Conservation (phyloP, 495 filamentous ascomycete species). For the Endocarpon pusillum region DNA sequence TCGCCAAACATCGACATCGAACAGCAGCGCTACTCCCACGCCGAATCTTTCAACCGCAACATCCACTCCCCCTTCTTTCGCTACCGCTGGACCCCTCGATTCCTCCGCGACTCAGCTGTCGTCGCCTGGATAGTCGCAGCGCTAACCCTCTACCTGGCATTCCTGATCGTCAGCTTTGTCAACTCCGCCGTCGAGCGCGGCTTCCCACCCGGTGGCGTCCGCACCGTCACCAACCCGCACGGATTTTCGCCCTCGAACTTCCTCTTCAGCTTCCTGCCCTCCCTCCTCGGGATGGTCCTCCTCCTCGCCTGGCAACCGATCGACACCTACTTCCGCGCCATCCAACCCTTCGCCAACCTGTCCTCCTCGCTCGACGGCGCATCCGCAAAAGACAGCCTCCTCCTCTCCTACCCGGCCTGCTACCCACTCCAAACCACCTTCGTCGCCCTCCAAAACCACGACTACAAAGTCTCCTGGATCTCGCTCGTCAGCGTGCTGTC, state of each 20-base stretch:
- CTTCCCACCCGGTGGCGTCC: slow-evolving; percentile 51
- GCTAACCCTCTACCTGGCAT: slow-evolving; percentile 48
- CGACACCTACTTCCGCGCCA: slow-evolving; percentile 54
- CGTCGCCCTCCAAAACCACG: slow-evolving; percentile 42
- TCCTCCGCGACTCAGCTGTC: slow-evolving; percentile 45
- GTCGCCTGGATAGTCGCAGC: slow-evolving; percentile 44
- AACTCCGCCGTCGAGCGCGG: slow-evolving; percentile 45
- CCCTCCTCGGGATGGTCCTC: slow-evolving; percentile 52
- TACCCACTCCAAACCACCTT: slow-evolving; percentile 45
- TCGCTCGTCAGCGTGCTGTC: slow-evolving; percentile 48
- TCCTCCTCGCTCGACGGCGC: slow-evolving; percentile 38
- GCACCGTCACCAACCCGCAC: slow-evolving; percentile 36
- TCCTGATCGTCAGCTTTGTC: slow-evolving; percentile 64
- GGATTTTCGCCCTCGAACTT: slow-evolving; percentile 80
- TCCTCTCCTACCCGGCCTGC: slow-evolving; percentile 54
- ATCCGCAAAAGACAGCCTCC: slow-evolving; percentile 46
- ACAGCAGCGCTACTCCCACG: slow-evolving; percentile 16
- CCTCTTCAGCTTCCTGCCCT: slow-evolving; percentile 71
- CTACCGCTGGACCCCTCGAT: slow-evolving; percentile 63
- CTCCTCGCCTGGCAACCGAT: slow-evolving; percentile 66
- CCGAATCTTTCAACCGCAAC: slow-evolving; percentile 22
- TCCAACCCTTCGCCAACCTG: slow-evolving; percentile 60
- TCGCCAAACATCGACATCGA: slow-evolving; percentile 27
- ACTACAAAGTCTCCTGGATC: slow-evolving; percentile 55
- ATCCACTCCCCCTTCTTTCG: slow-evolving; percentile 32